Evolutionary conservation across 495 filamentous ascomycete genomes (phyloP).

Genomic region (Lophiostoma macrostomum): DNA sequence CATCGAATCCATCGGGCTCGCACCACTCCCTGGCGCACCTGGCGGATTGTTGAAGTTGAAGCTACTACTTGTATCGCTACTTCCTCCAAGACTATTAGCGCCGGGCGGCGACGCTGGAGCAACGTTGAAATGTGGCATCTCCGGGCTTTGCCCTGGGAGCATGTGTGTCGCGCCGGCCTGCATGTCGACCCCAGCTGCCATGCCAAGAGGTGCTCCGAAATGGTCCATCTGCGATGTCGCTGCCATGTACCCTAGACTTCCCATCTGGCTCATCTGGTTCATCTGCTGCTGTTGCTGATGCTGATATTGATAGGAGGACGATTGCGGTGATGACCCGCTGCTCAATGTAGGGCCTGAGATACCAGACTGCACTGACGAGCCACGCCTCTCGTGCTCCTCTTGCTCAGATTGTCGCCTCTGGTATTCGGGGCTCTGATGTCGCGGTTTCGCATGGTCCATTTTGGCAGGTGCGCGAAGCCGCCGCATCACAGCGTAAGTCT

Average conservation of each 20-base stretch:
- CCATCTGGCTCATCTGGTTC: not conserved
- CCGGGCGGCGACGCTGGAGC: too few species aligned
- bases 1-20: conserved; percentile 21
- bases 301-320: too few species aligned
- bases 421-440: not conserved
- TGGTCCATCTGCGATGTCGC: not conserved
- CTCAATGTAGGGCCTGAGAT: too few species aligned
- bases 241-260: too few species aligned
- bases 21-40: conserved; percentile 2
- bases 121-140: too few species aligned
- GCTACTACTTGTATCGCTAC: not conserved
- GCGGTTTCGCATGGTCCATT: conserved; percentile 22
- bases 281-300: not conserved
- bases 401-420: not conserved
- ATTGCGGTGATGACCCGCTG: too few species aligned
- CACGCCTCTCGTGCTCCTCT: not conserved
- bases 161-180: too few species aligned
- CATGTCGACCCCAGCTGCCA: not conserved
- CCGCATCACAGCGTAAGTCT: conserved; percentile 41
- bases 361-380: not conserved
- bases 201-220: not conserved
- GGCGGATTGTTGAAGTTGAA: not conserved
- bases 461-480: conserved; percentile 40
- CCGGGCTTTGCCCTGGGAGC: too few species aligned
- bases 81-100: too few species aligned